These are phyloP conservation scores for Elsinoe australis DNA, from an alignment of 2,329 filamentous ascomycete genomes.

Conservation along the genomic window DNA sequence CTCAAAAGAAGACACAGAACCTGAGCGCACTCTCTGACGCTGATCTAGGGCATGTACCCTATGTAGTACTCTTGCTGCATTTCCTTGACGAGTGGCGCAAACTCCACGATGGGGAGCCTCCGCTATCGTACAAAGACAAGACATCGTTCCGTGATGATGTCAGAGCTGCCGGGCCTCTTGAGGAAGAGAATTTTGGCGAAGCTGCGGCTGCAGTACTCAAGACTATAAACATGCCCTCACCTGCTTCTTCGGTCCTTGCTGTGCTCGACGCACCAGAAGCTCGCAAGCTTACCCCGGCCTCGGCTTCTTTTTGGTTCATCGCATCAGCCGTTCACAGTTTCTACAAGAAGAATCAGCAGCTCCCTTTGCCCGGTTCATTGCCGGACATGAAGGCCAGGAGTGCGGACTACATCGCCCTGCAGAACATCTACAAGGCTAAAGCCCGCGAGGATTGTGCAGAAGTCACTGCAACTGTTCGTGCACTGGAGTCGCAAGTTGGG, in stretches of 20 bases:
- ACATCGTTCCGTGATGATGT: constrained; percentile 69
- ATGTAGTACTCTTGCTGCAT: constrained; percentile 72
- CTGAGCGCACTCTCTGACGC: constrained; percentile 18
- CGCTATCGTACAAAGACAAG: constrained; percentile 77
- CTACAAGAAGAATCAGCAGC: constrained; percentile 59
- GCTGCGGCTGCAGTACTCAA: constrained; percentile 81
- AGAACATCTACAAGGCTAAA: constrained; percentile 87
- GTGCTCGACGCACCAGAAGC: constrained; percentile 67
- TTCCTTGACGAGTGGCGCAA: constrained; percentile 76
- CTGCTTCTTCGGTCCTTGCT: constrained; percentile 63
- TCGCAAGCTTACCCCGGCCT: constrained; percentile 38
- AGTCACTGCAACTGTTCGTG: constrained; percentile 58
- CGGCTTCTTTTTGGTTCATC: constrained; percentile 79
- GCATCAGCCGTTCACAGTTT: constrained; percentile 72
- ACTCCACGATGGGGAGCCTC: constrained; percentile 58
- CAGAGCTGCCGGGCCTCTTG: constrained; percentile 61
- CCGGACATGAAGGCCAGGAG: constrained; percentile 98
- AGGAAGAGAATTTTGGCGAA: constrained; percentile 93
- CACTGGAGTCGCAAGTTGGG: constrained; percentile 46
- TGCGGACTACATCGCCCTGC: constrained; percentile 77
- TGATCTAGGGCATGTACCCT: constrained; percentile 75
- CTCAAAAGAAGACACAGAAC: constrained; percentile 56
- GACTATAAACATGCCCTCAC: constrained; percentile 61
- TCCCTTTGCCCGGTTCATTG: constrained; percentile 78
- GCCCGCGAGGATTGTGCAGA: constrained; percentile 70